phyloP scores from a whole-genome alignment of 75 land plant species.

The Pinus albicaulis region DNA sequence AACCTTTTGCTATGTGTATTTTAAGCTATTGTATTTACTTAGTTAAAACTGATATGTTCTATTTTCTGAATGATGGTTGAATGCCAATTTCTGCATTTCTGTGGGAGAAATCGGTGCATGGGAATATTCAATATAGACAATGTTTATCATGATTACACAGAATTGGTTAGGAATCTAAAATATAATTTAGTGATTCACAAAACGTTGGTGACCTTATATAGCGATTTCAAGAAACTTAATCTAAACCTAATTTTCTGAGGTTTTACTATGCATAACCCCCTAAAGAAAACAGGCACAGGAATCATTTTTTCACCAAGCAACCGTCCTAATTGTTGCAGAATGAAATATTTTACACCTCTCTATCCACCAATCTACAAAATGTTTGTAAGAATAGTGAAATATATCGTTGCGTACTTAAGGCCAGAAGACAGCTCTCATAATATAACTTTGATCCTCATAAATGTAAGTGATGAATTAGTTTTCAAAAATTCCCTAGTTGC shows the following conservation, averaged over 20 bases:
- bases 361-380: neutral
- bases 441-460: neutral
- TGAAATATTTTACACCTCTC: neutral
- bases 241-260: neutral
- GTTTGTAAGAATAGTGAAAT: neutral
- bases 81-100: neutral
- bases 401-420: neutral
- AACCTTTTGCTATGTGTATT: neutral
- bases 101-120: neutral
- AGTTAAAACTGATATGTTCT: too few relatives aligned
- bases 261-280: neutral
- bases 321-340: neutral
- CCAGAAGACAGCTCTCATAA: neutral
- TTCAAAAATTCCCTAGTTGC: neutral
- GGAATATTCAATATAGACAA: too few relatives aligned
- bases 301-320: neutral
- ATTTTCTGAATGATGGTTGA: neutral
- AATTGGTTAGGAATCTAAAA: too few relatives aligned
- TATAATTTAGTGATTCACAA: too few relatives aligned
- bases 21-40: neutral
- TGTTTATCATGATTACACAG: too few relatives aligned
- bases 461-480: neutral
- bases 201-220: neutral
- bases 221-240: neutral
- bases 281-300: neutral